These are phyloP conservation scores for Citrus reticulata DNA, from an alignment of 345 rosid species.

Conservation along the genomic window DNA sequence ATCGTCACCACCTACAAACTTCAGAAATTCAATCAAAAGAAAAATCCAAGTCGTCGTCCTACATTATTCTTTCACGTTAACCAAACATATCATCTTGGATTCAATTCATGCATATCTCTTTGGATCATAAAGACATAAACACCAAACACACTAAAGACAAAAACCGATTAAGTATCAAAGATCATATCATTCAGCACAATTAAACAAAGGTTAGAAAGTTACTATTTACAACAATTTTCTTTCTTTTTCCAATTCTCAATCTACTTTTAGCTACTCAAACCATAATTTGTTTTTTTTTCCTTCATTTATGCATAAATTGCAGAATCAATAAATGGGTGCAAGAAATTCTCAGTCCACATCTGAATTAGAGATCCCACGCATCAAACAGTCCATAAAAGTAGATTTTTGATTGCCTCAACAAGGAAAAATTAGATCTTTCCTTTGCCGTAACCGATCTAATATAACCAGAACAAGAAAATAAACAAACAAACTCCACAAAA, in stretches of 20 bases:
- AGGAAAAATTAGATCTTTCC: background rate
- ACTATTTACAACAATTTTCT: background rate
- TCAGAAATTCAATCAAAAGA: background rate
- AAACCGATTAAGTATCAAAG: background rate
- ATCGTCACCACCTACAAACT: slow-evolving; percentile 21
- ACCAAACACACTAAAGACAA: background rate
- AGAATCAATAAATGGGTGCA: background rate
- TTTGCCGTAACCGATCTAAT: background rate
- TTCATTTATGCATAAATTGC: background rate
- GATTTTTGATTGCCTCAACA: background rate
- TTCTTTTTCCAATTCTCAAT: background rate
- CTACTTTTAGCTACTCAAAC: background rate
- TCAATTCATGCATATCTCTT: background rate
- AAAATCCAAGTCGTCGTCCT: background rate
- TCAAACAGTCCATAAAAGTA: background rate
- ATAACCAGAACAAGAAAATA: background rate
- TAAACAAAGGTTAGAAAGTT: background rate
- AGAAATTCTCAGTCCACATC: background rate
- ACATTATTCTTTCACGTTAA: background rate
- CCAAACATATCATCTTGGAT: background rate
- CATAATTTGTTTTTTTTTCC: background rate
- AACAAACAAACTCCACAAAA: background rate
- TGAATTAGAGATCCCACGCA: background rate
- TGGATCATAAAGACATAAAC: background rate
- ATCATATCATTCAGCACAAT: background rate